A percentile compares a stretch with the other conserved stretches of the same genome.
Conservation (phyloP, 495 filamentous ascomycete species). For the Aspergillus baeticus region DNA sequence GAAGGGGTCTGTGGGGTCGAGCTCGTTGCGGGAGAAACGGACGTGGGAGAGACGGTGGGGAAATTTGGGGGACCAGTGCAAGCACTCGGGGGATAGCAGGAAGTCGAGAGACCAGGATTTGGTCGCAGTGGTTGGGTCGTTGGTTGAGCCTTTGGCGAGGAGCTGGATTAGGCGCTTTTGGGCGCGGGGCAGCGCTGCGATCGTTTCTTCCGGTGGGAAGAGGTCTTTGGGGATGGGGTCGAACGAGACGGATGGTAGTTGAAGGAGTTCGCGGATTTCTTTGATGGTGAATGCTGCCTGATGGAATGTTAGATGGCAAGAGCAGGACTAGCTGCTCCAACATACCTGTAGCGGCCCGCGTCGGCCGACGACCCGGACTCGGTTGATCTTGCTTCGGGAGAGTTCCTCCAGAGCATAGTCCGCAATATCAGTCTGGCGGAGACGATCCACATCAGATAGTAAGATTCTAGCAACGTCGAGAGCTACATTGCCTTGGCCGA, state of each 20-base stretch:
- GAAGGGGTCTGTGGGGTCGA: conserved; percentile 47
- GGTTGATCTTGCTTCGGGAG: conserved; percentile 68
- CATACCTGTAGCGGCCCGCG: conserved; percentile 81
- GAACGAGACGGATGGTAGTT: conserved; percentile 71
- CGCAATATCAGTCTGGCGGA: conserved; percentile 84
- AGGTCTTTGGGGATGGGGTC: conserved; percentile 63
- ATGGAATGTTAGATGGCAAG: neutral
- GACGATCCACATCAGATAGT: conserved; percentile 64
- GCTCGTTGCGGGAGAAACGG: conserved; percentile 63
- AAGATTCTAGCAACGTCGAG: conserved; percentile 90
- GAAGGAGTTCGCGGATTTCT: conserved; percentile 82
- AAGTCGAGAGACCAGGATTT: conserved; percentile 86
- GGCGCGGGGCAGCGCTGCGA: conserved; percentile 65
- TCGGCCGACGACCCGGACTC: conserved; percentile 81
- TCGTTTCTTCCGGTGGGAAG: conserved; percentile 55
- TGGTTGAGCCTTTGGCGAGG: conserved; percentile 66
- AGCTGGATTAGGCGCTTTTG: conserved; percentile 77
- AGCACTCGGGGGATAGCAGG: conserved; percentile 69
- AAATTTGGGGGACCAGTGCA: conserved; percentile 51
- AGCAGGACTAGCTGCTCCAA: conserved; percentile 48
- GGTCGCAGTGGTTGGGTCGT: conserved; percentile 38
- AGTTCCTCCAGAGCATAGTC: conserved; percentile 76
- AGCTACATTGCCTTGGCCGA: conserved; percentile 95
- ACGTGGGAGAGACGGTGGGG: conserved; percentile 54
- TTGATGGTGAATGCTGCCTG: conserved; percentile 93